Percentiles rank a stretch among this genome's conserved stretches.
Conservation (phyloP, 352 stramenopile genomes). For the Phytophthora sansomeana region DNA sequence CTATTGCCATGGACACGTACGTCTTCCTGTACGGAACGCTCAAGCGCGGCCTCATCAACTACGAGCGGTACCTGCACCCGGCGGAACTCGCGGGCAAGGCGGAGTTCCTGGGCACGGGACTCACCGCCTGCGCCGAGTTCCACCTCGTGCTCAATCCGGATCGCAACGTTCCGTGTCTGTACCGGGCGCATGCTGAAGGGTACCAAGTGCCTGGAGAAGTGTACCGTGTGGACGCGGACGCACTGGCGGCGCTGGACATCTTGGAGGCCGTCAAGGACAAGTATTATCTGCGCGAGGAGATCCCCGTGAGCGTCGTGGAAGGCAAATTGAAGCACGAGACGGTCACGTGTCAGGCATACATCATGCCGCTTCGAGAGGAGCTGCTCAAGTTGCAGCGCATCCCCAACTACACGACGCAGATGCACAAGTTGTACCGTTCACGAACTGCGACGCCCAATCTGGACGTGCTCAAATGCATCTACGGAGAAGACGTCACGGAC, state of each 20-base stretch:
- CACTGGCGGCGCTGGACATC: slow-evolving; percentile 67
- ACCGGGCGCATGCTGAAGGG: slow-evolving; percentile 45
- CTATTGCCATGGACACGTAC: slow-evolving; percentile 45
- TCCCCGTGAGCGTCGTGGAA: slow-evolving; percentile 62
- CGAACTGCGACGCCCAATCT: slow-evolving; percentile 51
- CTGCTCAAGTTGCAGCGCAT: slow-evolving; percentile 60
- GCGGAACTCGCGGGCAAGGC: slow-evolving; percentile 56
- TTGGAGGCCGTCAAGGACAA: slow-evolving; percentile 76
- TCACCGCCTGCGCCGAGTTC: slow-evolving; percentile 53
- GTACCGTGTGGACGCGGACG: slow-evolving; percentile 66
- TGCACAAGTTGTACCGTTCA: slow-evolving; percentile 59
- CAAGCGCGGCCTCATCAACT: slow-evolving; percentile 78
- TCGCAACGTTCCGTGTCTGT: slow-evolving; percentile 67
- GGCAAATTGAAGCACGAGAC: slow-evolving; percentile 48
- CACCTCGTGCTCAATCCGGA: slow-evolving; percentile 68
- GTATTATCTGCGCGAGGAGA: slow-evolving; percentile 73
- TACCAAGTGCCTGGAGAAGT: slow-evolving; percentile 67
- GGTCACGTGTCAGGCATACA: slow-evolving; percentile 57
- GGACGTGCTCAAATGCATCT: slow-evolving; percentile 68
- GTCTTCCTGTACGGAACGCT: slow-evolving; percentile 86
- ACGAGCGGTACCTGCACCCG: slow-evolving; percentile 69
- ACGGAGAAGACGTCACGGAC: slow-evolving; percentile 46
- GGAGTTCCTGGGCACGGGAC: slow-evolving; percentile 52
- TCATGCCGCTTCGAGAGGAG: slow-evolving; percentile 64
- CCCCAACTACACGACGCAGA: slow-evolving; percentile 56